Percentiles rank a stretch among this genome's conserved stretches.
Conservation (phyloP, 768 basidiomycete genomes). For the Naganishia onofrii region DNA sequence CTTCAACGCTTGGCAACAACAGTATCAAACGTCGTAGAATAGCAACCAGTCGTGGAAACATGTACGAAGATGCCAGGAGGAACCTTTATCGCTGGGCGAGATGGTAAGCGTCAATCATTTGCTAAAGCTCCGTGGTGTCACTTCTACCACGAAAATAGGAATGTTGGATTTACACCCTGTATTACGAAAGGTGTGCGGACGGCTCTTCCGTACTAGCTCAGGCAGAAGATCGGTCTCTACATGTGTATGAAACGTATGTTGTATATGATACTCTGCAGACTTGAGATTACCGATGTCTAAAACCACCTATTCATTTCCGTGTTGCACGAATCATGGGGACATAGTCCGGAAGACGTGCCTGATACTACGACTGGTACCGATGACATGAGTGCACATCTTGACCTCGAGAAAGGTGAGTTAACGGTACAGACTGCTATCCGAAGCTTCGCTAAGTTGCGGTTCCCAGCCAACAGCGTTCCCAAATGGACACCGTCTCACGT, state of each 20-base stretch:
- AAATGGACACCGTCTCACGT: slow-evolving; percentile 34
- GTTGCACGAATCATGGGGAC: slow-evolving; percentile 3
- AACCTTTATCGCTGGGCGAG: slow-evolving; percentile 22
- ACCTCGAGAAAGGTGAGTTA: too few species aligned
- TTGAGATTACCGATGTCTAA: not conserved
- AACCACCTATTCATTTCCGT: not conserved
- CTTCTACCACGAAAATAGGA: not conserved
- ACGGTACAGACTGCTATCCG: too few species aligned
- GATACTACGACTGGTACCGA: not conserved
- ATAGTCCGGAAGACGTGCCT: not conserved
- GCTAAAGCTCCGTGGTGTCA: not conserved
- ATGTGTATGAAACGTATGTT: slow-evolving; percentile 60
- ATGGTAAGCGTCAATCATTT: not conserved
- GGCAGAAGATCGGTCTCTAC: slow-evolving; percentile 69
- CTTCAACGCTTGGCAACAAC: not conserved
- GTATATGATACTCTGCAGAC: not conserved
- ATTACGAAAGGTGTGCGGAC: slow-evolving; percentile 66
- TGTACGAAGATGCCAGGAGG: not conserved
- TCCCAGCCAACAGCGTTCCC: not conserved
- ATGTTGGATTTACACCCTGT: not conserved
- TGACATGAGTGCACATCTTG: not conserved
- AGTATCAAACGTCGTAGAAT: slow-evolving; percentile 3
- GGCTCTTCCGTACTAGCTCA: slow-evolving; percentile 67
- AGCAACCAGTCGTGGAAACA: not conserved
- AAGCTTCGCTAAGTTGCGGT: too few species aligned